Evolutionary conservation across 2,329 filamentous ascomycete species (phyloP).

Genomic region (Chrysosporium queenslandicum): DNA sequence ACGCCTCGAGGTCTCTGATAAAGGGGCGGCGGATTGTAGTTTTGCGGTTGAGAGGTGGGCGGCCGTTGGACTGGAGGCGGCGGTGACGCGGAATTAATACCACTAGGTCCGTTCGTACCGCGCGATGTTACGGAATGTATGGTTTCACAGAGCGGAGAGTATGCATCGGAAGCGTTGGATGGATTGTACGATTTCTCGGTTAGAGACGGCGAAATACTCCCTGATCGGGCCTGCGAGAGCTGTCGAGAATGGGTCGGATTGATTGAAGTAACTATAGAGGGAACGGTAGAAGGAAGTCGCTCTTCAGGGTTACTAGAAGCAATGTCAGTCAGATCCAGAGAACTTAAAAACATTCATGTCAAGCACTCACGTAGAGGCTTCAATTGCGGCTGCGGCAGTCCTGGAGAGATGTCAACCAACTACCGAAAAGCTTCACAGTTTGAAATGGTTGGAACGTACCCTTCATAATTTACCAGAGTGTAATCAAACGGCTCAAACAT

Average conservation of each 20-base stretch:
- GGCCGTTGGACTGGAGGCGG: slow-evolving; percentile 23
- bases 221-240: slow-evolving; percentile 29
- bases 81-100: slow-evolving; percentile 17
- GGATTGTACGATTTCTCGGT: slow-evolving; percentile 24
- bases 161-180: slow-evolving; percentile 23
- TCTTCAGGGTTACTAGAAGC: slow-evolving; percentile 32
- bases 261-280: slow-evolving; percentile 15
- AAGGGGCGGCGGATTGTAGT: slow-evolving; percentile 27
- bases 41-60: slow-evolving; percentile 24
- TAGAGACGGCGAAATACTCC: slow-evolving; percentile 25
- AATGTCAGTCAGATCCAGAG: slow-evolving; percentile 13
- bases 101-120: slow-evolving; percentile 13
- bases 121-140: slow-evolving; percentile 18
- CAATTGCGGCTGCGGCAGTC: slow-evolving; percentile 34
- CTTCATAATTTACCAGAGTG: slow-evolving; percentile 67
- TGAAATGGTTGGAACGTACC: slow-evolving; percentile 44
- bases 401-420: slow-evolving; percentile 17
- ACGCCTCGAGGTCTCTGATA: slow-evolving; percentile 47
- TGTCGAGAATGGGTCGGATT: slow-evolving; percentile 28
- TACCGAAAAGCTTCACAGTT: too few species aligned
- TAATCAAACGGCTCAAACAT: slow-evolving; percentile 96
- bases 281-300: slow-evolving; percentile 22
- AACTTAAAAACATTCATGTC: too few species aligned
- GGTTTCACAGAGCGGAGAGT: slow-evolving; percentile 24
- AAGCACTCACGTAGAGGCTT: slow-evolving; percentile 27